Percentiles rank a stretch among this genome's conserved stretches.
phyloP scores from a whole-genome alignment of 208 protist genomes.

The Trichomonas gallinae region DNA sequence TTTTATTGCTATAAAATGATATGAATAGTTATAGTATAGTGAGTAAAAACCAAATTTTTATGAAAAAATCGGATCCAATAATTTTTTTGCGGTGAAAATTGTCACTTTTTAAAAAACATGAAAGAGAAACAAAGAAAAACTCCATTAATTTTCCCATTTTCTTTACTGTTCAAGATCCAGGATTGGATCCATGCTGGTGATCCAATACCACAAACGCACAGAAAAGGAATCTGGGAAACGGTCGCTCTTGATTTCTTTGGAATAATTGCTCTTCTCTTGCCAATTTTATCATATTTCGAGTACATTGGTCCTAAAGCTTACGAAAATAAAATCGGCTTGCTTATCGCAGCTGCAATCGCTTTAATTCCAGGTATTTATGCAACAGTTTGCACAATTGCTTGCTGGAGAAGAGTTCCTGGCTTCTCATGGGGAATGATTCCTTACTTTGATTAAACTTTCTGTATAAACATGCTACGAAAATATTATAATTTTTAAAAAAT shows the following conservation, averaged over 20 bases:
- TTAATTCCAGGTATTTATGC: neutral
- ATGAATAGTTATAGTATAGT: too few relatives aligned
- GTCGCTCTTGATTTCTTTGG: neutral
- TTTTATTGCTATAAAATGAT: too few relatives aligned
- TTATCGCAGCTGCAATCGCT: neutral
- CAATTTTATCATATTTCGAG: neutral
- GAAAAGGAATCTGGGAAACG: neutral
- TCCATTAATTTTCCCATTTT: neutral
- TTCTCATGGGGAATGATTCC: conserved; percentile 13
- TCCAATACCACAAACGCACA: neutral
- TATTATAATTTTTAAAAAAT: too few relatives aligned
- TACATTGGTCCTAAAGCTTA: neutral
- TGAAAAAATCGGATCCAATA: too few relatives aligned
- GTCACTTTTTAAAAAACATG: neutral
- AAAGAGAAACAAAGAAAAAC: neutral
- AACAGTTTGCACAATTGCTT: neutral
- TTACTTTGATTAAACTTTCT: neutral
- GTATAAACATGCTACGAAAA: neutral
- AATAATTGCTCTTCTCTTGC: neutral
- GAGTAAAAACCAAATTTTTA: too few relatives aligned
- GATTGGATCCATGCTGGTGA: neutral
- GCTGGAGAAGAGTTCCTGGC: neutral
- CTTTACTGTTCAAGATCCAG: neutral
- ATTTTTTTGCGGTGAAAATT: too few relatives aligned
- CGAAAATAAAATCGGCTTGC: too few relatives aligned